Conservation (phyloP, 2,329 filamentous ascomycete genomes). For the Seiridium unicorne region DNA sequence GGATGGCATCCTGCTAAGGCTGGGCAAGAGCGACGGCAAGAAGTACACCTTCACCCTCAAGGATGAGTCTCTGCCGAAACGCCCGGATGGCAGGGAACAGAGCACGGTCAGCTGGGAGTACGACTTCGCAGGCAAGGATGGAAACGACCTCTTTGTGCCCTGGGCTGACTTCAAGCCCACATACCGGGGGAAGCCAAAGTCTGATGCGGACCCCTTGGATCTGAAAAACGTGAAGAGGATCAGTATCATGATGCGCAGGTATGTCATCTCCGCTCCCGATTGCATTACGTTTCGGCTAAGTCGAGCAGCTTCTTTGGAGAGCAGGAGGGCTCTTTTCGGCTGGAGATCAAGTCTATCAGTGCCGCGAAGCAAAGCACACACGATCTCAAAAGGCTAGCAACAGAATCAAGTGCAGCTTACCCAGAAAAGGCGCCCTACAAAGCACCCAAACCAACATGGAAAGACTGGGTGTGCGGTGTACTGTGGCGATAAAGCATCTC, state of each 20-base stretch:
- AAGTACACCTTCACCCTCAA: conserved; percentile 72
- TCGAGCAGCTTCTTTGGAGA: conserved; percentile 67
- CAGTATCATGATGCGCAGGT: conserved; percentile 82
- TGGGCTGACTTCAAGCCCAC: conserved; percentile 69
- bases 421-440: too few species aligned
- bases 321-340: conserved; percentile 67
- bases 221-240: conserved; percentile 61
- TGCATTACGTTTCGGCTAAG: conserved; percentile 18
- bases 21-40: conserved; percentile 58
- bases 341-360: conserved; percentile 55
- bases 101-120: conserved; percentile 73
- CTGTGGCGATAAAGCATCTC: too few species aligned
- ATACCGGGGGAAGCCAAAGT: conserved; percentile 66
- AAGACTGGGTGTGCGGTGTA: too few species aligned
- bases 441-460: too few species aligned
- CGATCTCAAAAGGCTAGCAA: not conserved
- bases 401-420: too few species aligned
- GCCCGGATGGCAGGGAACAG: conserved; percentile 67
- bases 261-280: conserved; percentile 17
- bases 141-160: conserved; percentile 49
- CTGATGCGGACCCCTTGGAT: conserved; percentile 60
- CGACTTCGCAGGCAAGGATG: conserved; percentile 48
- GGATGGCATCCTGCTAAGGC: conserved; percentile 56
- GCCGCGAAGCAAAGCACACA: conserved; percentile 23
- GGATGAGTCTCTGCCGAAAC: conserved; percentile 58